Conservation (phyloP, 805 yeast genomes). For the Teunomyces pallodes region DNA sequence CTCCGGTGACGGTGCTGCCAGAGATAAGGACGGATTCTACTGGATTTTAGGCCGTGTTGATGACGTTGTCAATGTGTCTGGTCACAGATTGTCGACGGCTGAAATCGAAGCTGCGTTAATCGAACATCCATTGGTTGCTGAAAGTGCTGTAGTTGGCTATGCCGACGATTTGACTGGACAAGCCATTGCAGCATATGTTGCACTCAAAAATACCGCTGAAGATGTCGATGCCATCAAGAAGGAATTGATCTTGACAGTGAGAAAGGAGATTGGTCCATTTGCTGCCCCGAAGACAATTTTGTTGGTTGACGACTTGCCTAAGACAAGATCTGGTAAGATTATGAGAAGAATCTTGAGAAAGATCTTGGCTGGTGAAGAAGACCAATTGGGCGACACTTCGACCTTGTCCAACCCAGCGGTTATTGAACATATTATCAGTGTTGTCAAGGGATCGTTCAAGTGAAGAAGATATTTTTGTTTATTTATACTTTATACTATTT, state of each 20-base stretch:
- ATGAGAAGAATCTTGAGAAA: slow-evolving; percentile 98
- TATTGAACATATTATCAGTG: slow-evolving; percentile 71
- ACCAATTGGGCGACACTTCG: slow-evolving; percentile 86
- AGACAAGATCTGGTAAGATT: slow-evolving; percentile 97
- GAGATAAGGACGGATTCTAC: slow-evolving; percentile 93
- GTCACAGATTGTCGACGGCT: slow-evolving; percentile 97
- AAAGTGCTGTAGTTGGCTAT: slow-evolving; percentile 95
- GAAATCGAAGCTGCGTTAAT: slow-evolving; percentile 92
- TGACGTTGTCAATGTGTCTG: slow-evolving; percentile 96
- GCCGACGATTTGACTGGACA: slow-evolving; percentile 96
- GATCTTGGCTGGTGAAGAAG: slow-evolving; percentile 87
- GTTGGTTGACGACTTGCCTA: slow-evolving; percentile 89
- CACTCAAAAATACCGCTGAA: slow-evolving; percentile 59
- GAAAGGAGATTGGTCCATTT: slow-evolving; percentile 89
- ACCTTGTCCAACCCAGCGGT: slow-evolving; percentile 85
- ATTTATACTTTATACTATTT: neutral
- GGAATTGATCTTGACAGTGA: slow-evolving; percentile 81
- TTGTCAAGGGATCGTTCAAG: slow-evolving; percentile 46
- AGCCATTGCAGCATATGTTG: slow-evolving; percentile 93
- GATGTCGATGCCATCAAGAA: slow-evolving; percentile 59
- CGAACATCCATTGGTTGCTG: slow-evolving; percentile 78
- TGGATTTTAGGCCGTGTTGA: slow-evolving; percentile 99
- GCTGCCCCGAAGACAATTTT: slow-evolving; percentile 92
- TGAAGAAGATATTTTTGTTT: neutral
- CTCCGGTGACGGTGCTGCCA: slow-evolving; percentile 98